Conservation (phyloP, 306 rosid species). For the Vigna hirtella region DNA sequence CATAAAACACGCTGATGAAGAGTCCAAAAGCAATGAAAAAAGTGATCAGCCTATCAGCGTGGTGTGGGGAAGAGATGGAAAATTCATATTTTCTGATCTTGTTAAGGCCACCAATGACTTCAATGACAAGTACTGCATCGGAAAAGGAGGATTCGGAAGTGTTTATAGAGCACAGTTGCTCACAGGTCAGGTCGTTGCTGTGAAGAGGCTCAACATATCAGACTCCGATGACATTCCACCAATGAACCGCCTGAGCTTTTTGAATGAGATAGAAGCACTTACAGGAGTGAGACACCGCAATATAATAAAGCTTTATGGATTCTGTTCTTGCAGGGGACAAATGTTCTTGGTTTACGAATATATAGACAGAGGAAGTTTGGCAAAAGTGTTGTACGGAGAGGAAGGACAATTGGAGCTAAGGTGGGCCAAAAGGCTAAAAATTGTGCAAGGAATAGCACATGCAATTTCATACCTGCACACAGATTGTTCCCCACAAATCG, state of each 20-base stretch:
- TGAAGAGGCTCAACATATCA: conserved; percentile 57
- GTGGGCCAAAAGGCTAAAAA: conserved; percentile 63
- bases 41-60: conserved; percentile 9
- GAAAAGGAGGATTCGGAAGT: conserved; percentile 75
- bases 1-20: conserved; percentile 42
- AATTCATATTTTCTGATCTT: conserved; percentile 54
- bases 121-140: conserved; percentile 64
- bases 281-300: conserved; percentile 73
- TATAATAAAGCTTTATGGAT: conserved; percentile 69
- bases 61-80: conserved; percentile 53
- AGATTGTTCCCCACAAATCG: conserved; percentile 66
- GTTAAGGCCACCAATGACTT: conserved; percentile 64
- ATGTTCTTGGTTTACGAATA: conserved; percentile 71
- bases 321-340: conserved; percentile 54
- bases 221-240: conserved; percentile 57
- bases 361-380: conserved; percentile 58
- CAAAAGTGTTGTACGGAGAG: conserved; percentile 57
- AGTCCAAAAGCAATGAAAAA: conserved; percentile 37
- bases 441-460: conserved; percentile 69
- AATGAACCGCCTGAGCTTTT: conserved; percentile 54
- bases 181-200: conserved; percentile 62
- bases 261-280: conserved; percentile 65
- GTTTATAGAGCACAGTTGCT: conserved; percentile 61
- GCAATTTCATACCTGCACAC: conserved; percentile 69
- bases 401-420: conserved; percentile 50